Conservation (phyloP, 164 flowering plant species). For the Sedum album region DNA sequence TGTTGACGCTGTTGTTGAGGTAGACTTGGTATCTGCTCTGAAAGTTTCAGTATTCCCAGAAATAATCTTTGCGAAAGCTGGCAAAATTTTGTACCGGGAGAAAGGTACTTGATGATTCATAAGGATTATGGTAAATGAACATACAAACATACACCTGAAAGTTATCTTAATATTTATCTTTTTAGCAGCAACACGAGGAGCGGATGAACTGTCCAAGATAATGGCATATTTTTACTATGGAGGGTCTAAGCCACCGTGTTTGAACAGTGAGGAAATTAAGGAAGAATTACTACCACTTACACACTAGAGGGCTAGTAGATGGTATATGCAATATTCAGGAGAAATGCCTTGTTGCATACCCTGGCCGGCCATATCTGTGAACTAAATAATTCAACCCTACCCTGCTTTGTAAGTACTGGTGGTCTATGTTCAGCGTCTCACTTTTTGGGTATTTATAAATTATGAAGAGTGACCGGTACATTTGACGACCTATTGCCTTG, state of each 20-base stretch:
- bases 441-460: neutral
- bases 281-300: conserved; percentile 53
- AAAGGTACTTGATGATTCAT: conserved; percentile 38
- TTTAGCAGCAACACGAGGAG: conserved; percentile 42
- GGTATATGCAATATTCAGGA: neutral
- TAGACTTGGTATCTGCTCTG: conserved; percentile 62
- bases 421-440: neutral
- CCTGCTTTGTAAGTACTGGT: neutral
- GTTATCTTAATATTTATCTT: neutral
- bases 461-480: neutral
- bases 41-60: conserved; percentile 74
- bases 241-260: conserved; percentile 71
- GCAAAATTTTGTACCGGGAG: conserved; percentile 80
- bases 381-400: neutral
- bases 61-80: conserved; percentile 80
- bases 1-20: conserved; percentile 76
- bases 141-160: neutral
- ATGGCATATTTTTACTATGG: conserved; percentile 95
- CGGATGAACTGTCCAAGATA: conserved; percentile 82
- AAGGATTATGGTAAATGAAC: neutral
- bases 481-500: neutral
- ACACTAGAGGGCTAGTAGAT: neutral
- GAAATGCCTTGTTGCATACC: neutral
- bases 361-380: neutral
- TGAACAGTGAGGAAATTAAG: conserved; percentile 20